Conservation (phyloP, 2,329 filamentous ascomycete species). For the Aureobasidium sp. region DNA sequence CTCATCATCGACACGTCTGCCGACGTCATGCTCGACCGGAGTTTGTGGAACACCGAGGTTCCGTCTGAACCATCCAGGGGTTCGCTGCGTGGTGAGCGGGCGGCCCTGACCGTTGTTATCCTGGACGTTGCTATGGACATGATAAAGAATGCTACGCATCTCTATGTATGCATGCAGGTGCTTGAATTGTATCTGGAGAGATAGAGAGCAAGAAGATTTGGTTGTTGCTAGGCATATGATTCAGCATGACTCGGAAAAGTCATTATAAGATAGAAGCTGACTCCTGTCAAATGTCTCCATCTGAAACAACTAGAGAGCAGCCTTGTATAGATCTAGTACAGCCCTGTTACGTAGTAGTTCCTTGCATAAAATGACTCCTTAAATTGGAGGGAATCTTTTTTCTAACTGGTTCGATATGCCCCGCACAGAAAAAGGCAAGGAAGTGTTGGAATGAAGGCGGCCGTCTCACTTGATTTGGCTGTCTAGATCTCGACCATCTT, state of each 20-base stretch:
- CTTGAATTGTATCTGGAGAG: not conserved
- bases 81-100: not conserved
- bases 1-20: not conserved
- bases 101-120: not conserved
- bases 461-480: not conserved
- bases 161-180: not conserved
- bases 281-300: not conserved
- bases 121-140: not conserved
- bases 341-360: not conserved
- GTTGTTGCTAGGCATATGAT: not conserved
- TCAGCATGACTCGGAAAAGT: not conserved
- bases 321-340: not conserved
- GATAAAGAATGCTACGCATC: not conserved
- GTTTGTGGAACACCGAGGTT: not conserved
- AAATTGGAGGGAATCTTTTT: not conserved
- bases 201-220: not conserved
- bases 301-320: slow-evolving; percentile 1
- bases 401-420: not conserved
- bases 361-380: slow-evolving; percentile 6
- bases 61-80: slow-evolving; percentile 5
- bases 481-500: not conserved
- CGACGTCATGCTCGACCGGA: not conserved
- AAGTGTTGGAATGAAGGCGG: not conserved
- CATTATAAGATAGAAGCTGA: not conserved
- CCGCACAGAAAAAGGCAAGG: not conserved